phyloP scores from a whole-genome alignment of 2,329 filamentous ascomycete genomes.

The Aureobasidium sp. region DNA sequence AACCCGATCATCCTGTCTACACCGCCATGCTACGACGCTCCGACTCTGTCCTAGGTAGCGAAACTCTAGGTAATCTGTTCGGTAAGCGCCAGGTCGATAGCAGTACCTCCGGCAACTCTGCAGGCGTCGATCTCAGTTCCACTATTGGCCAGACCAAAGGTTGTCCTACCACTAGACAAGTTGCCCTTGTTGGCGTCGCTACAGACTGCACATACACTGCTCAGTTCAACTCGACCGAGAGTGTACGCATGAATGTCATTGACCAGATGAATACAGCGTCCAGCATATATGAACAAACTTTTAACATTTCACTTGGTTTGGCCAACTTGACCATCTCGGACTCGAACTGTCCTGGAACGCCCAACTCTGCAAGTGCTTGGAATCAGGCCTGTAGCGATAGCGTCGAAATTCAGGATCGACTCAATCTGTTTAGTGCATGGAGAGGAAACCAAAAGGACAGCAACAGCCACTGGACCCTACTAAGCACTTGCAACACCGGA shows the following conservation, averaged over 20 bases:
- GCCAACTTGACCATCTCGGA: slow-evolving; percentile 75
- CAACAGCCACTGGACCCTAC: slow-evolving; percentile 89
- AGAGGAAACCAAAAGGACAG: slow-evolving; percentile 66
- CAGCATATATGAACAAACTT: slow-evolving; percentile 76
- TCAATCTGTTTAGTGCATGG: slow-evolving; percentile 87
- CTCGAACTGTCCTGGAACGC: slow-evolving; percentile 61
- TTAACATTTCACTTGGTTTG: slow-evolving; percentile 90
- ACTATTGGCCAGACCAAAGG: slow-evolving; percentile 77
- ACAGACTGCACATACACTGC: slow-evolving; percentile 85
- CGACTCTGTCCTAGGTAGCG: slow-evolving; percentile 49
- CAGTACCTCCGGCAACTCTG: slow-evolving; percentile 63
- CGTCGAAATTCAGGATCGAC: slow-evolving; percentile 61
- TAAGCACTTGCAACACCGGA: slow-evolving; percentile 73
- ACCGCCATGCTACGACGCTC: slow-evolving; percentile 45
- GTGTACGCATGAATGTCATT: slow-evolving; percentile 70
- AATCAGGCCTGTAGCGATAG: slow-evolving; percentile 63
- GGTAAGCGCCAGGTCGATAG: slow-evolving; percentile 61
- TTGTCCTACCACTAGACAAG: slow-evolving; percentile 81
- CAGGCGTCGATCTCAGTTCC: slow-evolving; percentile 65
- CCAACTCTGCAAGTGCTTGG: slow-evolving; percentile 65
- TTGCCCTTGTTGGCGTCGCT: slow-evolving; percentile 84
- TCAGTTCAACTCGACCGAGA: slow-evolving; percentile 57
- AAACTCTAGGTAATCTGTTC: slow-evolving; percentile 59
- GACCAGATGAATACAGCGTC: slow-evolving; percentile 79
- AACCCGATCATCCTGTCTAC: slow-evolving; percentile 60